Evolutionary conservation across 805 yeast genomes (phyloP), one percentile per base, ranked within the genome.

Genomic region (Metschnikowia gelsemii): DNA sequence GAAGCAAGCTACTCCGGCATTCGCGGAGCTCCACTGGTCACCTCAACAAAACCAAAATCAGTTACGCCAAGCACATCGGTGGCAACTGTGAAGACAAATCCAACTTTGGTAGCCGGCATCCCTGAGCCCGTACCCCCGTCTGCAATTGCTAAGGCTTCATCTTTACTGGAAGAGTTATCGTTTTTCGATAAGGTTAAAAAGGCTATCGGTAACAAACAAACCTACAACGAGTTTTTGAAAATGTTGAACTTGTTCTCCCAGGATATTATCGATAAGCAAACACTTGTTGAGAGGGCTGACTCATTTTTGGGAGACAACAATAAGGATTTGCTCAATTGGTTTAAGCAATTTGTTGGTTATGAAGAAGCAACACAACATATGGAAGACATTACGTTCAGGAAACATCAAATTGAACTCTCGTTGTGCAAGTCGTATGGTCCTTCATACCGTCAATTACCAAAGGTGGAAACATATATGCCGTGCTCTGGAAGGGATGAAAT

Each of bases 401-500:
- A 93, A 63, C 98, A 91, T 59, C 89, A 85, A 53, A 70, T 93
- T 46, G 98, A 93, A 56, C 74, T 93, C 42, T 82, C 91, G 22
- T 73, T 87, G 55, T 93, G 98, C 67, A 87, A 93, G 61, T 86
- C 96, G 4, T 87, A 87, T 57, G 98, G 98, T 8, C 97, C 98
- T 14, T 86, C 96, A 32, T 93, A 93, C 63, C 80, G 97, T 57
- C 79, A 86, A 56, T 73, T 91, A 40, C 99, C 99, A 20, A 90
- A 90, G 56, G 79, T 93, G 0, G 98, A 91, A 61, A 87, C 96
- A 0, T 86, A 80, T 57, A 89, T 89, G 96, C 97, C 98, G 17
- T 91, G 98, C 56, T 86, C 96, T 8, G 99, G 99, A 13, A 80
- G 99, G 56, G 99, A 93, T 64, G 98, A 91, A 55, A 86, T 93